A percentile compares a stretch with the other conserved stretches of the same genome.
These are phyloP conservation scores for Penicillium cinerascens DNA, from an alignment of 495 filamentous ascomycete species.

Conservation along the genomic window DNA sequence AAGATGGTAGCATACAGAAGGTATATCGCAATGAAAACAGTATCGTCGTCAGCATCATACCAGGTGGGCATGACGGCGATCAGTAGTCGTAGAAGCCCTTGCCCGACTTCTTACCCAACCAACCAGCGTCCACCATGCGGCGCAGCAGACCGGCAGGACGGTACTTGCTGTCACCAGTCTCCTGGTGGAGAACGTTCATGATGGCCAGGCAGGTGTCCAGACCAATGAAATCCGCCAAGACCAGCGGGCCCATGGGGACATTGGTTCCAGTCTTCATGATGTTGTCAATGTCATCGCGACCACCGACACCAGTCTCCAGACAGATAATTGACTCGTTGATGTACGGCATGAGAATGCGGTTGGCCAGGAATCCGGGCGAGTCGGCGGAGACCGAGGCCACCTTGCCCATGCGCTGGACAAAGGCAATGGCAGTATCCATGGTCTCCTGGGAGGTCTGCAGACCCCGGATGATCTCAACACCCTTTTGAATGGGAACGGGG, in stretches of 20 bases:
- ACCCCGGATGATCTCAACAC: constrained; percentile 93
- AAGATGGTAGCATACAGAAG: constrained; percentile 20
- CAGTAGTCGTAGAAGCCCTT: constrained; percentile 94
- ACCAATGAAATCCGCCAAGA: constrained; percentile 95
- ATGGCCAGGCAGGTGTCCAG: constrained; percentile 95
- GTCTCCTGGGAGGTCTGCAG: constrained; percentile 85
- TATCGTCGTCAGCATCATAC: constrained; percentile 7
- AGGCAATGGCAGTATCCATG: constrained; percentile 75
- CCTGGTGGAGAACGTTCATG: constrained; percentile 90
- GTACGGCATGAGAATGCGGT: constrained; percentile 97
- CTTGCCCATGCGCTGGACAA: constrained; percentile 92
- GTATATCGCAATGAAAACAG: constrained; percentile 11
- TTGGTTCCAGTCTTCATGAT: constrained; percentile 99
- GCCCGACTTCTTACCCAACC: constrained; percentile 95
- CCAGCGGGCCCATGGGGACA: constrained; percentile 95
- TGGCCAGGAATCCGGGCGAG: constrained; percentile 91
- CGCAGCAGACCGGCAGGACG: constrained; percentile 76
- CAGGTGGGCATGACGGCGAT: neutral
- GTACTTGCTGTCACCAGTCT: constrained; percentile 95
- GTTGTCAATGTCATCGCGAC: constrained; percentile 83
- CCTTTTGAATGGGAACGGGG: constrained; percentile 93
- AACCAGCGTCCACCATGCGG: constrained; percentile 98
- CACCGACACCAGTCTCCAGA: constrained; percentile 87
- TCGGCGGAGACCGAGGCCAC: constrained; percentile 82
- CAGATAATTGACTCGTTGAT: constrained; percentile 99